phyloP scores from a whole-genome alignment of 768 basidiomycete genomes.

The Podaxis rugospora region DNA sequence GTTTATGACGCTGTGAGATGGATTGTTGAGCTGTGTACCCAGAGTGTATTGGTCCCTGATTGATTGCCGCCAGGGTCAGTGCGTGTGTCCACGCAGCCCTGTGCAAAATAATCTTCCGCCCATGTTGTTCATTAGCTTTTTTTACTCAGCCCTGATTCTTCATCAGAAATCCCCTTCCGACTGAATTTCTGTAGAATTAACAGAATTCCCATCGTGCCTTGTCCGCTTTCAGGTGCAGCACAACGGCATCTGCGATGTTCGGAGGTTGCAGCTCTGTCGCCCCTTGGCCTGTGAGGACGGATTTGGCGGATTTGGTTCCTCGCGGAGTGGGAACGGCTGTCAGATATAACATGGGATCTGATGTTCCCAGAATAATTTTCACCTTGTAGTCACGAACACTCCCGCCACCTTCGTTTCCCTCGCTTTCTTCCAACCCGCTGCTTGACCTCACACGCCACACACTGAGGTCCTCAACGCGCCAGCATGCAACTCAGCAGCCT shows the following conservation, averaged over 20 bases:
- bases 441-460: neutral
- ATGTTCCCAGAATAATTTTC: neutral
- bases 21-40: neutral
- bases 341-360: neutral
- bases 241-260: too few relatives aligned
- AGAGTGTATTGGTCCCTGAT: neutral
- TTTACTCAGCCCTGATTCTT: neutral
- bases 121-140: neutral
- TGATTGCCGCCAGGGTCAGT: neutral
- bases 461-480: neutral
- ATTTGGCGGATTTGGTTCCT: neutral
- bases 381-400: neutral
- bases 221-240: neutral
- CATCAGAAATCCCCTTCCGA: too few relatives aligned
- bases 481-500: constrained; percentile 12
- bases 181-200: too few relatives aligned
- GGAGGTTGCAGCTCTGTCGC: too few relatives aligned
- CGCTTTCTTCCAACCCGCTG: neutral
- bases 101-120: neutral
- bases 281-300: neutral
- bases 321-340: neutral
- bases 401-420: neutral
- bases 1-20: neutral
- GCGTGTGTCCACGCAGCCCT: too few relatives aligned
- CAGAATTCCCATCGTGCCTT: neutral